Conservation (phyloP, 257 asterid genomes). For the Primulina tabacum region DNA sequence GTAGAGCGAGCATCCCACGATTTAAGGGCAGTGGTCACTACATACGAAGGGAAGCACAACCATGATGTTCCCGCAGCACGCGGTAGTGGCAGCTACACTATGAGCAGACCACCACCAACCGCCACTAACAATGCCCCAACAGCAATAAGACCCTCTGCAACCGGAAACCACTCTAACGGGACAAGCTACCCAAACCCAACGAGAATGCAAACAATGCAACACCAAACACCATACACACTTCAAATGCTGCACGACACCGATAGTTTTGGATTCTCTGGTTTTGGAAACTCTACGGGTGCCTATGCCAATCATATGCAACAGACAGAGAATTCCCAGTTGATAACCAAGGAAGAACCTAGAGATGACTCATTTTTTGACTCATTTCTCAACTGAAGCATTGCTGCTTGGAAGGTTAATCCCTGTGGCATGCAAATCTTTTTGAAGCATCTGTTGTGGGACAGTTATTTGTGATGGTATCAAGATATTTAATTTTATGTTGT, state of each 20-base stretch:
- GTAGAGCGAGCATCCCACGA: slow-evolving; percentile 62
- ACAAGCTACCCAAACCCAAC: slow-evolving; percentile 35
- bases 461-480: slow-evolving; percentile 13
- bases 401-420: neutral
- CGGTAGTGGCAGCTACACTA: slow-evolving; percentile 35
- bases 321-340: slow-evolving; percentile 28
- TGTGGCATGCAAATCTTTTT: neutral
- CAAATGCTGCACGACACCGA: slow-evolving; percentile 62
- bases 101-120: slow-evolving; percentile 34
- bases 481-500: slow-evolving; percentile 21
- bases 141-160: slow-evolving; percentile 46
- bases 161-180: slow-evolving; percentile 35
- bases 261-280: slow-evolving; percentile 45
- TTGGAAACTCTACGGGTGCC: slow-evolving; percentile 36
- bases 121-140: slow-evolving; percentile 25
- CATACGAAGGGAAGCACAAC: slow-evolving; percentile 59
- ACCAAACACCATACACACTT: slow-evolving; percentile 68
- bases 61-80: slow-evolving; percentile 63
- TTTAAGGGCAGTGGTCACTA: slow-evolving; percentile 51
- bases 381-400: slow-evolving; percentile 49
- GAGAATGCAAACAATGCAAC: slow-evolving; percentile 45
- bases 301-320: slow-evolving; percentile 38
- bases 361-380: slow-evolving; percentile 64
- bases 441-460: slow-evolving; percentile 3
- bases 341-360: slow-evolving; percentile 77